Base-by-base conservation (phyloP, 331 rosid genomes). In the Spiraea crenata region DNA sequence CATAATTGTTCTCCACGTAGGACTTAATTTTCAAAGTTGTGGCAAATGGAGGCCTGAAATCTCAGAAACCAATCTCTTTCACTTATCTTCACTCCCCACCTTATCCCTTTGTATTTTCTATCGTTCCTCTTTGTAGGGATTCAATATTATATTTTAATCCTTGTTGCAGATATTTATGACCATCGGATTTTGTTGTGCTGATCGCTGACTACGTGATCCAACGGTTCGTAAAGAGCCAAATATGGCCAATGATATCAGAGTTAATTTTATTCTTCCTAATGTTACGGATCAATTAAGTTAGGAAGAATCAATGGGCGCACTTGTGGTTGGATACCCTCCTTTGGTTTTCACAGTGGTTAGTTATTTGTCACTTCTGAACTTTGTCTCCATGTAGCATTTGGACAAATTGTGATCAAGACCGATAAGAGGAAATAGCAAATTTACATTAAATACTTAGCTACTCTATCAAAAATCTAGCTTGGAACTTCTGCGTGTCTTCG, bases 21-120 rank as follows among this genome's bases (percentile, higher is more conserved):
- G 78, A 70, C 76, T 17, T 76, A 67, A 6, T 58, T 10, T 16
- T 16, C 60, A 65, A 79, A 85, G 46, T 77, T 79, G 89, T 87
- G 92, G 92, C 88, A 62, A 78, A 76, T 42, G 70, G 51, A 73
- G 71, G 55, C 64, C 74, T 41, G 66, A 76, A 84, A 82, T 90
- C 93, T 72, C 56, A 57, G 8, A 20, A 61, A 72, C 31, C 74
- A 81, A 79, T 75, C 58, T 74, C 74, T 47, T 47, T 84, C 91
- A 75, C 96, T 80, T 62, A 74, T 68, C 40, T 74, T 55, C 57
- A 25, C 52, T 5, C 60, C 80, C 70, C 69, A 72, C 57, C 89
- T 82, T 82, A 86, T 89, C 88, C 42, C 74, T 62, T 68, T 37
- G 9, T 55, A 39, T 38, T 13, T 19, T 63, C 13, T 25, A 51